phyloP scores from a whole-genome alignment of 148 eudicot species.

The Cornus suecica region DNA sequence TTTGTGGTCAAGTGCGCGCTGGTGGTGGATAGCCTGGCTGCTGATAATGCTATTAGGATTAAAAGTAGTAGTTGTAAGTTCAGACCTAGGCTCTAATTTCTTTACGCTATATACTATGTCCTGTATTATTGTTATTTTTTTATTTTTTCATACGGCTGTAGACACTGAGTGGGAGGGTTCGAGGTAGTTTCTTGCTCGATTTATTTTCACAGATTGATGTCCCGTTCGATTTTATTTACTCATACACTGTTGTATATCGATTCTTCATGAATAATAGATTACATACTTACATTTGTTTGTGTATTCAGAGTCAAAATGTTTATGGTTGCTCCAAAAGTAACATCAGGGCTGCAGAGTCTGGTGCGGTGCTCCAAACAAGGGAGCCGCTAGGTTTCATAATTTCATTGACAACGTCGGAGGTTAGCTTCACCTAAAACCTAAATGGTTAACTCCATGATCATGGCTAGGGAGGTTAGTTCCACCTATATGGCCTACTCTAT shows the following conservation, averaged over 20 bases:
- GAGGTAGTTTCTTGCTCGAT: background rate
- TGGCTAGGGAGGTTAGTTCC: background rate
- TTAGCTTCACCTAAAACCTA: no score
- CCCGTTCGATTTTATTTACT: background rate
- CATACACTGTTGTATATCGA: background rate
- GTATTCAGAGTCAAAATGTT: no score
- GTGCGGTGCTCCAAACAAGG: no score
- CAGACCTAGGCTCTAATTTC: conserved; percentile 41
- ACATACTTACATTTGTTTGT: no score
- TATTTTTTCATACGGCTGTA: background rate
- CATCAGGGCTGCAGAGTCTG: no score
- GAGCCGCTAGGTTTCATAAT: no score
- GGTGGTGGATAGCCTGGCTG: conserved; percentile 45
- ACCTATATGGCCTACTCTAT: no score
- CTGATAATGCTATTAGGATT: conserved; percentile 43
- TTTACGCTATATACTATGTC: background rate
- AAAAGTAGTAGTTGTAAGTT: conserved; percentile 57
- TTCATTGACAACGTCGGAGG: background rate
- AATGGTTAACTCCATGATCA: no score
- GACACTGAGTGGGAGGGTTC: background rate
- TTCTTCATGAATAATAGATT: background rate
- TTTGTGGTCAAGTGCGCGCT: conserved; percentile 67
- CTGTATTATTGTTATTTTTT: no score
- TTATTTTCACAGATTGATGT: background rate
- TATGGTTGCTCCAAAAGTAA: no score